Percentiles rank a stretch among this genome's conserved stretches.
Conservation (phyloP, 108 stramenopile genomes). For the Parmales sp. region DNA sequence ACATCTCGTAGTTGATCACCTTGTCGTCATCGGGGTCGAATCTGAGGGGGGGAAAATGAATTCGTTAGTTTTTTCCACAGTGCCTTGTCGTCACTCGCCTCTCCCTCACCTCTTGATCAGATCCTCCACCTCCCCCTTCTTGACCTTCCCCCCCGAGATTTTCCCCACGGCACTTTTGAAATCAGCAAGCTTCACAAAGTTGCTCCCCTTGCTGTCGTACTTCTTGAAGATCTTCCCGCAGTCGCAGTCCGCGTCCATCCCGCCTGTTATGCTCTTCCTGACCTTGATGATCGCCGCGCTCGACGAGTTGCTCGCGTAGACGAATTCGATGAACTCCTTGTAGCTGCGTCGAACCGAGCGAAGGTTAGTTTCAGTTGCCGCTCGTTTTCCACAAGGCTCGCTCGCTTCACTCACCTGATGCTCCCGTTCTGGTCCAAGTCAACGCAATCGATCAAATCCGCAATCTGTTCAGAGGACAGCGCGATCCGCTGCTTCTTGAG, state of each 20-base stretch:
- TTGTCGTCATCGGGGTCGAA: conserved; percentile 11
- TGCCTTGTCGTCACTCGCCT: no score
- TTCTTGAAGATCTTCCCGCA: background rate
- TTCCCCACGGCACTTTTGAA: background rate
- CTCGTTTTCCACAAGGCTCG: no score
- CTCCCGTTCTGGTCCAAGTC: conserved; percentile 3
- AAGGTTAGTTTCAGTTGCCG: no score
- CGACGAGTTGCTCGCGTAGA: background rate
- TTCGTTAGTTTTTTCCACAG: no score
- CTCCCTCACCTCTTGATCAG: background rate
- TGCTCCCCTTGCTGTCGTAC: background rate
- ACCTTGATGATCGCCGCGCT: background rate
- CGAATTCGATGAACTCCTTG: conserved; percentile 7
- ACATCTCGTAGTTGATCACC: conserved; percentile 3
- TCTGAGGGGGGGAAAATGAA: no score
- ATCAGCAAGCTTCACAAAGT: background rate
- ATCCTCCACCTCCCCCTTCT: background rate
- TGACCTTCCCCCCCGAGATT: background rate
- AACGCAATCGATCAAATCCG: background rate
- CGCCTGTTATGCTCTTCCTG: background rate
- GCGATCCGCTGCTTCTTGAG: conserved; percentile 3
- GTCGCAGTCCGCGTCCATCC: background rate
- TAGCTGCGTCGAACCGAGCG: no score
- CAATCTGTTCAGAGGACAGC: background rate
- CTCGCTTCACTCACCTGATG: no score